A percentile compares a stretch with the other conserved stretches of the same genome.
Evolutionary conservation across 371 early-diverging fungal species (phyloP).

Genomic region (Apophysomyces sp.): DNA sequence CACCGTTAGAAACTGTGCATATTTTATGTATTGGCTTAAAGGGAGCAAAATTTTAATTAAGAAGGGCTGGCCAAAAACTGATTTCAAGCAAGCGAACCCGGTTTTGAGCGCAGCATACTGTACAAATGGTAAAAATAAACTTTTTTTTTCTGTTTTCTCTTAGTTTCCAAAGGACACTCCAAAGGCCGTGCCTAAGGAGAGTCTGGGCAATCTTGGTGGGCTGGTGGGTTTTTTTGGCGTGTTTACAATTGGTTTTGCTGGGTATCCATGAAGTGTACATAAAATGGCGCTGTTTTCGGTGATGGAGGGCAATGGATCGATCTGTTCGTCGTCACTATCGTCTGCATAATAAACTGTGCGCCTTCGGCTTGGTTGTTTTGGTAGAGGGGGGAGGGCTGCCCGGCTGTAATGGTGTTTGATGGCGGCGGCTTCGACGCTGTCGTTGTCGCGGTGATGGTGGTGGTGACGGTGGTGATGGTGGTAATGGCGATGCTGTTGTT

Average conservation of each 20-base stretch:
- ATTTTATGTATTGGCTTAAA: too few relatives aligned
- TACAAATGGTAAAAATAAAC: not conserved
- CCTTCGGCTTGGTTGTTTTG: not conserved
- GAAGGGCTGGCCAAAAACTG: too few relatives aligned
- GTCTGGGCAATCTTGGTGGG: not conserved
- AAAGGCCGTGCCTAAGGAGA: not conserved
- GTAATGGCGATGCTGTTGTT: too few relatives aligned
- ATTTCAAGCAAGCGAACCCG: too few relatives aligned
- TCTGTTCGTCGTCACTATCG: slow-evolving; percentile 11
- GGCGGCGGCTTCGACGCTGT: not conserved
- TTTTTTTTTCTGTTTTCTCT: not conserved
- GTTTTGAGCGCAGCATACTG: too few relatives aligned
- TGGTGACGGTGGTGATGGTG: too few relatives aligned
- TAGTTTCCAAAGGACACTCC: not conserved
- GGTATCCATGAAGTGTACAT: not conserved
- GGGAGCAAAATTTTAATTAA: too few relatives aligned
- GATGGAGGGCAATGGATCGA: not conserved
- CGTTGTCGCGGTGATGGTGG: too few relatives aligned
- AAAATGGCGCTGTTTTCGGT: not conserved
- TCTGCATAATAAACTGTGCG: slow-evolving; percentile 4
- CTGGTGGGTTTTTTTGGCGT: not conserved
- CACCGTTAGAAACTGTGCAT: too few relatives aligned
- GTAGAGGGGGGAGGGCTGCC: slow-evolving; percentile 9
- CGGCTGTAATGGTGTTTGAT: not conserved
- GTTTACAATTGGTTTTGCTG: not conserved